Evolutionary conservation across 1,139 yeast species (phyloP).

Genomic region (Candida sp.): DNA sequence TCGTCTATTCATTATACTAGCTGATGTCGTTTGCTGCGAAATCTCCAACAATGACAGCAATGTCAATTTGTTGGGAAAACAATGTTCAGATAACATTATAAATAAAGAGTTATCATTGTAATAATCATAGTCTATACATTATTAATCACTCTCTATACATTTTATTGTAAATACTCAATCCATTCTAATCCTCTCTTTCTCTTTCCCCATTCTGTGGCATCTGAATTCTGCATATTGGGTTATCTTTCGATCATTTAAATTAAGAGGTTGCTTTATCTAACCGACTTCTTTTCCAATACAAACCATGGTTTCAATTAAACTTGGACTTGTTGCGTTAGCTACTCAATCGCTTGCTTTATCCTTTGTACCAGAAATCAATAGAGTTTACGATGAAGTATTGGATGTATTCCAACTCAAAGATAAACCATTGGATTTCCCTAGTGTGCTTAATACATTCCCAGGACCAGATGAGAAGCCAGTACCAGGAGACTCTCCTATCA

Average conservation of each 20-base stretch:
- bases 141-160: no score
- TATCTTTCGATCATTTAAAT: neutral
- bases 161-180: no score
- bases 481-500: slow-evolving; percentile 88
- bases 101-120: no score
- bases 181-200: no score
- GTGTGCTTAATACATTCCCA: slow-evolving; percentile 6
- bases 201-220: neutral
- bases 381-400: slow-evolving; percentile 15
- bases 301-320: slow-evolving; percentile 26
- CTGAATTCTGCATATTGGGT: neutral
- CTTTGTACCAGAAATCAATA: slow-evolving; percentile 16
- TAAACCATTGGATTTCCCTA: neutral
- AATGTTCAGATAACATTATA: no score
- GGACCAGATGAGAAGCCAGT: slow-evolving; percentile 55
- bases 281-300: no score
- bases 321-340: slow-evolving; percentile 14
- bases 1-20: no score
- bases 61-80: no score
- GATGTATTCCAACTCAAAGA: slow-evolving; percentile 12
- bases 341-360: slow-evolving; percentile 21
- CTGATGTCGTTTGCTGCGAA: no score
- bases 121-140: no score
- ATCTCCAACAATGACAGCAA: no score
- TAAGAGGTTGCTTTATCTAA: neutral